These are phyloP conservation scores for Irpex lacteus DNA, from an alignment of 1,284 basidiomycete species.

Conservation along the genomic window DNA sequence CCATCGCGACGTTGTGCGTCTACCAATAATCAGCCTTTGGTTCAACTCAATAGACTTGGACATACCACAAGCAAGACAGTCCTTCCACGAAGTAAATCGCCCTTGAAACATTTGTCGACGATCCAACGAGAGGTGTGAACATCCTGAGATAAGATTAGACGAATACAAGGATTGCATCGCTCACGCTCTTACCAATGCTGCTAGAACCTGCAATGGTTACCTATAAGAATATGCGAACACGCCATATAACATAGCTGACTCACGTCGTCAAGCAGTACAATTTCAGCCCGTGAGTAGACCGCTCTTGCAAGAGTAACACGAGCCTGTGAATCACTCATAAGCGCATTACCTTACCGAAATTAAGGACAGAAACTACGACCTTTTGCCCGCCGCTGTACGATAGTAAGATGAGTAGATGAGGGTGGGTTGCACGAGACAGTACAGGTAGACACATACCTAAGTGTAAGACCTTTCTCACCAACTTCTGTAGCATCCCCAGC, in stretches of 20 bases:
- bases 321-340: constrained; percentile 40
- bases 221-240: background rate
- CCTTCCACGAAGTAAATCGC: constrained; percentile 63
- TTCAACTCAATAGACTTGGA: background rate
- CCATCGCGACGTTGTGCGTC: constrained; percentile 48
- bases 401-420: background rate
- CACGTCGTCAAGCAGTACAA: constrained; percentile 62
- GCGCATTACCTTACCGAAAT: constrained; percentile 51
- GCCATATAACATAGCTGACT: background rate
- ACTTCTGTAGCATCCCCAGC: constrained; percentile 75
- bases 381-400: constrained; percentile 68
- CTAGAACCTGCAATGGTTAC: constrained; percentile 33
- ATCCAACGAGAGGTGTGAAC: constrained; percentile 75
- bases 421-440: background rate
- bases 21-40: background rate
- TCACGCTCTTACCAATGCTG: constrained; percentile 35
- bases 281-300: constrained; percentile 55
- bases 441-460: constrained; percentile 30
- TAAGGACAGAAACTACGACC: constrained; percentile 13
- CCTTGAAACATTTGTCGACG: constrained; percentile 71
- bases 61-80: constrained; percentile 73
- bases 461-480: constrained; percentile 61
- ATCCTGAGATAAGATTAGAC: constrained; percentile 25
- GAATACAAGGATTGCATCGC: background rate
- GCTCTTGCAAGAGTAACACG: constrained; percentile 69